These are phyloP conservation scores for Nyssa sinensis DNA, from an alignment of 148 eudicot genomes.

Conservation along the genomic window DNA sequence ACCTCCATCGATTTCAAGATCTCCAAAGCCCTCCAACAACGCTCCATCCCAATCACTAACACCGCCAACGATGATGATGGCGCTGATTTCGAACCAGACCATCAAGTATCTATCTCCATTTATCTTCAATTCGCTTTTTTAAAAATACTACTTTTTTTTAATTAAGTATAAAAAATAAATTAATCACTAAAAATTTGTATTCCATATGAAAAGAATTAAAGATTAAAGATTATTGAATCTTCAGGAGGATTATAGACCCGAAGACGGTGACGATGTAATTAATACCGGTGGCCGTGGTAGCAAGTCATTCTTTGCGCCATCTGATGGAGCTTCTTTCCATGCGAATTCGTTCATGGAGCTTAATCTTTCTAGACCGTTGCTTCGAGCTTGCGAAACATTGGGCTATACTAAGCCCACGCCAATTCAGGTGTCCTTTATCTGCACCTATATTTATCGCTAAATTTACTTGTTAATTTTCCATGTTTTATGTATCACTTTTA, in stretches of 20 bases:
- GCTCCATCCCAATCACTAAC: constrained; percentile 13
- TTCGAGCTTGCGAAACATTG: constrained; percentile 82
- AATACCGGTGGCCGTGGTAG: constrained; percentile 28
- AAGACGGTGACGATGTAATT: constrained; percentile 65
- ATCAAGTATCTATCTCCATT: constrained; percentile 35
- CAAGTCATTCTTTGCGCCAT: constrained; percentile 58
- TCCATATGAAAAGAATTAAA: neutral
- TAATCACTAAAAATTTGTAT: too few species aligned
- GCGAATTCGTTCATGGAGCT: constrained; percentile 80
- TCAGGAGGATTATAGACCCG: constrained; percentile 53
- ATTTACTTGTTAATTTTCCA: neutral
- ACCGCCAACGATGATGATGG: constrained; percentile 22
- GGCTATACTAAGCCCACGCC: constrained; percentile 90
- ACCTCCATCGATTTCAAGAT: constrained; percentile 83
- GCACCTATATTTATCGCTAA: neutral
- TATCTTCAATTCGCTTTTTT: neutral
- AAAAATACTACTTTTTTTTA: too few species aligned
- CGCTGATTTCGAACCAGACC: constrained; percentile 45
- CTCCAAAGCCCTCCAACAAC: constrained; percentile 38
- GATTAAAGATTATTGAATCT: neutral
- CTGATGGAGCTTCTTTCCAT: constrained; percentile 70
- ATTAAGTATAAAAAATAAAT: too few species aligned
- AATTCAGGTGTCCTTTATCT: constrained; percentile 65
- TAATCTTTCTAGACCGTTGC: constrained; percentile 82
- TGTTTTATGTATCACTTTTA: neutral